phyloP scores from a whole-genome alignment of 2,329 filamentous ascomycete species.

The Alternaria ethzedia region DNA sequence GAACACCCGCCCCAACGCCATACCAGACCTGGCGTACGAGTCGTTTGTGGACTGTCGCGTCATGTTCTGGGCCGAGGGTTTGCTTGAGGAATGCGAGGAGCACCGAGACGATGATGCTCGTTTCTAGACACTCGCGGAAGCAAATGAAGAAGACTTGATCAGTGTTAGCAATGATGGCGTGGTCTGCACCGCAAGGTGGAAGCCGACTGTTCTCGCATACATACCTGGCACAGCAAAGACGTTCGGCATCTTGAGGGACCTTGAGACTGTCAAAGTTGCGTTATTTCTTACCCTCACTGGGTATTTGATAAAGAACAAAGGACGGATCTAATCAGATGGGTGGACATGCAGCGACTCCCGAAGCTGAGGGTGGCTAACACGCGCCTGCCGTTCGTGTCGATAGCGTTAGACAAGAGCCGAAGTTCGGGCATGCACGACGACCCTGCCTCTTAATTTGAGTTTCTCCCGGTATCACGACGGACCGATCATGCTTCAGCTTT shows the following conservation, averaged over 20 bases:
- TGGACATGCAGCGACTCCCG: neutral
- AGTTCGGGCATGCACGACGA: constrained; percentile 9
- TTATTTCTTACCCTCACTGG: neutral
- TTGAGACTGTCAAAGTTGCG: neutral
- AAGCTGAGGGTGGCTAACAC: neutral
- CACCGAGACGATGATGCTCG: constrained; percentile 85
- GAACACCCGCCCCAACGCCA: constrained; percentile 67
- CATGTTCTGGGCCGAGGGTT: constrained; percentile 70
- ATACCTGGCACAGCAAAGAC: constrained; percentile 74
- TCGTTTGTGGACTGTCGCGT: constrained; percentile 69
- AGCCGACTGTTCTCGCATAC: neutral
- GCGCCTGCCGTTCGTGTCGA: constrained; percentile 2
- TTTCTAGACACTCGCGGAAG: constrained; percentile 85
- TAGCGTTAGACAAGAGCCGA: constrained; percentile 18
- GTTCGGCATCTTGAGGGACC: constrained; percentile 59
- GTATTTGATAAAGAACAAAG: constrained; percentile 12
- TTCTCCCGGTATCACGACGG: constrained; percentile 3
- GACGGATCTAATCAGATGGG: constrained; percentile 35
- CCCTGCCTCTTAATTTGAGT: constrained; percentile 10
- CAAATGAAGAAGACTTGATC: constrained; percentile 80
- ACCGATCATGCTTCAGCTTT: constrained; percentile 6
- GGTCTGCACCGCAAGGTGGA: neutral
- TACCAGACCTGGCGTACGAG: constrained; percentile 73
- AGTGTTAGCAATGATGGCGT: neutral
- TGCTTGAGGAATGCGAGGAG: constrained; percentile 85